These are phyloP conservation scores for Entophlyctis helioformis DNA, from an alignment of 192 early-diverging fungal species.

Conservation along the genomic window DNA sequence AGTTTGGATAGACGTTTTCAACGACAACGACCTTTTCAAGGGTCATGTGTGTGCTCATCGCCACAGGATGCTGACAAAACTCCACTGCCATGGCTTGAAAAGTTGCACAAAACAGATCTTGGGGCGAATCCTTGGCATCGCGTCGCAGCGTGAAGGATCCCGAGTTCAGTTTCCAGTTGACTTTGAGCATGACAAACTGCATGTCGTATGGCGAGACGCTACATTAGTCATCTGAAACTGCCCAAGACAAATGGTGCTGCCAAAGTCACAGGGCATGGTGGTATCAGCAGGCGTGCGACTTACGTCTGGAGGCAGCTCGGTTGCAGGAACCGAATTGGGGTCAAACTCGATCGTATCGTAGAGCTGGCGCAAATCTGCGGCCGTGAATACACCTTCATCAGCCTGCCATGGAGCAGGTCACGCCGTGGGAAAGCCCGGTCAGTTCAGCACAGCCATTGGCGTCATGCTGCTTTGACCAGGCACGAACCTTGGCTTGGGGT, in stretches of 20 bases:
- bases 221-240: no score
- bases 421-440: no score
- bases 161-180: conserved; percentile 53
- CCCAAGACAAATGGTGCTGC: no score
- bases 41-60: conserved; percentile 39
- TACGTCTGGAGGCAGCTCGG: conserved; percentile 53
- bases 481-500: no score
- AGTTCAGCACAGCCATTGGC: no score
- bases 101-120: conserved; percentile 41
- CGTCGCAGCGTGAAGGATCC: conserved; percentile 74
- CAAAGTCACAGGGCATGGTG: no score
- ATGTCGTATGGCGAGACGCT: no score
- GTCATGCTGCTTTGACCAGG: no score
- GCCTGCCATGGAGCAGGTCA: neutral
- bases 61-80: conserved; percentile 37
- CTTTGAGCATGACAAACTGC: conserved; percentile 16
- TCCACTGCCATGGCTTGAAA: conserved; percentile 54
- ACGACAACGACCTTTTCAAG: conserved; percentile 50
- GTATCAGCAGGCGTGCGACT: no score
- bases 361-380: conserved; percentile 77
- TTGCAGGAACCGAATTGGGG: conserved; percentile 50
- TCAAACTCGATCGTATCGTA: conserved; percentile 94
- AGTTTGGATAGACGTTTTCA: conserved; percentile 42
- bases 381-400: conserved; percentile 44
- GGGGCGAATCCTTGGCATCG: conserved; percentile 23